phyloP scores from a whole-genome alignment of 257 asterid species.

The Solanum lignicaule region DNA sequence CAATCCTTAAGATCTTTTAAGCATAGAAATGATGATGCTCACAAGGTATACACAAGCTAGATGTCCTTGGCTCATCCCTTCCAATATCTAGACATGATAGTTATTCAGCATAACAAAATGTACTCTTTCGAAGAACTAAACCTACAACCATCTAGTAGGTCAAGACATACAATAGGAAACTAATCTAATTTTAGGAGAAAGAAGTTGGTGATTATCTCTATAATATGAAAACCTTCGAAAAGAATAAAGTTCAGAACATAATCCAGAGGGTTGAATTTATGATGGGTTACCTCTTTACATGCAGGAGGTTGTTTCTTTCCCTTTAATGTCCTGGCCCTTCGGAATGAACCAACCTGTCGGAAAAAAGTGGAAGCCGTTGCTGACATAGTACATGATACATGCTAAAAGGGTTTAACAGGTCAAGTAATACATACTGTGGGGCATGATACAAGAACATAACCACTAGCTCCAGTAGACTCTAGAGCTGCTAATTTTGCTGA shows the following conservation, averaged over 20 bases:
- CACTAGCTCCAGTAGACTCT: slow-evolving; percentile 56
- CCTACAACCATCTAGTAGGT: not conserved
- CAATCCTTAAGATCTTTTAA: not conserved
- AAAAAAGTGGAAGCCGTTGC: slow-evolving; percentile 1
- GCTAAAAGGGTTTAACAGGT: not conserved
- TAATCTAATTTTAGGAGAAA: not conserved
- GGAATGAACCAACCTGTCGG: slow-evolving; percentile 63
- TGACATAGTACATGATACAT: not conserved
- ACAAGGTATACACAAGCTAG: not conserved
- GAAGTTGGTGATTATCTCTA: not conserved
- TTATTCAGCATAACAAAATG: not conserved
- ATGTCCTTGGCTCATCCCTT: not conserved
- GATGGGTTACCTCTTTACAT: slow-evolving; percentile 57
- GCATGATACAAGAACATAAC: slow-evolving; percentile 54
- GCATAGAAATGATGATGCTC: not conserved
- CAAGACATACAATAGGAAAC: not conserved
- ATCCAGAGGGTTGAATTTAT: not conserved
- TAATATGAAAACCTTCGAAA: not conserved
- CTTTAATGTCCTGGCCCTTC: slow-evolving; percentile 51
- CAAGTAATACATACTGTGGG: slow-evolving; percentile 39
- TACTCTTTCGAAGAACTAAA: not conserved
- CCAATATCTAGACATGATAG: not conserved
- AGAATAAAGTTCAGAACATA: not conserved
- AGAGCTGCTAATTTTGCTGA: slow-evolving; percentile 59
- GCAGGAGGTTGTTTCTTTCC: slow-evolving; percentile 59